Percentiles rank a stretch among this genome's conserved stretches.
phyloP scores from a whole-genome alignment of 768 basidiomycete species.

The Infundibulicybe gibba region DNA sequence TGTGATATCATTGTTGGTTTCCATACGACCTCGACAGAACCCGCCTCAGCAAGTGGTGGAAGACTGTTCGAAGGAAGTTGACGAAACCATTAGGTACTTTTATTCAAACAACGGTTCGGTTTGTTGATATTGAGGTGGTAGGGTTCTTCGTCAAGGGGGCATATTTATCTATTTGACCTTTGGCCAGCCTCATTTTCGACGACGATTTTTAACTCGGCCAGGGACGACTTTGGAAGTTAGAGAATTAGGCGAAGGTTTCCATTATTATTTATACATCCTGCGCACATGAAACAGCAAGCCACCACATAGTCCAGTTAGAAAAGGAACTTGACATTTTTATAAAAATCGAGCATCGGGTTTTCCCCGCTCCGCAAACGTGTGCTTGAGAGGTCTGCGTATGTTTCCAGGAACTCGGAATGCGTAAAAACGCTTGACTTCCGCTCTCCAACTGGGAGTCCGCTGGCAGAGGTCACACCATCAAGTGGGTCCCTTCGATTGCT shows the following conservation, averaged over 20 bases:
- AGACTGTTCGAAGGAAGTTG: slow-evolving; percentile 73
- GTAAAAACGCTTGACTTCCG: slow-evolving; percentile 81
- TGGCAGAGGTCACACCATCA: slow-evolving; percentile 71
- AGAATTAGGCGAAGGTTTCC: slow-evolving; percentile 75
- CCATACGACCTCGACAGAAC: slow-evolving; percentile 39
- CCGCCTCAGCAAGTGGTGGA: slow-evolving; percentile 68
- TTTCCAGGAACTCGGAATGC: slow-evolving; percentile 85
- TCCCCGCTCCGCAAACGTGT: slow-evolving; percentile 79
- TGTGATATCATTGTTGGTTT: background rate
- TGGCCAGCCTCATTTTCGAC: slow-evolving; percentile 86
- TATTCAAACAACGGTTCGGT: background rate
- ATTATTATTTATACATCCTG: slow-evolving; percentile 78
- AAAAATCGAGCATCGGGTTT: slow-evolving; percentile 87
- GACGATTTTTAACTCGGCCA: slow-evolving; percentile 55
- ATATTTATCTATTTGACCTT: slow-evolving; percentile 80
- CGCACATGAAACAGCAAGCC: slow-evolving; percentile 28
- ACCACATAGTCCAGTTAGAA: slow-evolving; percentile 43
- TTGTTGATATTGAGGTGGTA: slow-evolving; percentile 17
- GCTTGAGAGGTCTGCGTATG: slow-evolving; percentile 71
- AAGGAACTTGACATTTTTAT: slow-evolving; percentile 91
- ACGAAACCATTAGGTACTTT: slow-evolving; percentile 66
- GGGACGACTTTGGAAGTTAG: slow-evolving; percentile 62
- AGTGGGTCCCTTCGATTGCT: slow-evolving; percentile 55
- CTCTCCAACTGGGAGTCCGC: slow-evolving; percentile 77
- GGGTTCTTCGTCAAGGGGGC: slow-evolving; percentile 61